Conservation (phyloP, 371 early-diverging fungal genomes). For the Furculomyces boomerangus region DNA sequence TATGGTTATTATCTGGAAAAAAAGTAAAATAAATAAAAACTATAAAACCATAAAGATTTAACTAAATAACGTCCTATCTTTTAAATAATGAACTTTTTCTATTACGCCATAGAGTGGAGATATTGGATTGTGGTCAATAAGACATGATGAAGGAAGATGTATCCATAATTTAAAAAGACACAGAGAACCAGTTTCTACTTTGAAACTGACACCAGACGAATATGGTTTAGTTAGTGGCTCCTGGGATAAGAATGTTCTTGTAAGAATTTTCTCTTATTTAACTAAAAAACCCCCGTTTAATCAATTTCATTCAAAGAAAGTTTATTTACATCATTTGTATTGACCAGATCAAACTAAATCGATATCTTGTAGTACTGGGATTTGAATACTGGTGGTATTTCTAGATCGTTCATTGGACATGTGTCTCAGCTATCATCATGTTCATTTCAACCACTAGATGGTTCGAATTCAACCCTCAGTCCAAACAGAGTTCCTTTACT, state of each 20-base stretch:
- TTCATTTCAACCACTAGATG: constrained; percentile 42
- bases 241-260: constrained; percentile 70
- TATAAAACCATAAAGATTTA: too few relatives aligned
- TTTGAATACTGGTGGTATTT: constrained; percentile 54
- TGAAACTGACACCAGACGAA: constrained; percentile 59
- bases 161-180: constrained; percentile 63
- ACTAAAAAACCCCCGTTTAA: background rate
- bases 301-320: background rate
- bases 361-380: constrained; percentile 69
- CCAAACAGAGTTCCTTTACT: constrained; percentile 20
- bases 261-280: constrained; percentile 16
- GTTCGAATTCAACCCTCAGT: background rate
- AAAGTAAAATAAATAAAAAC: constrained; percentile 21
- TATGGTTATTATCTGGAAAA: constrained; percentile 68
- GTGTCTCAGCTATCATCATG: constrained; percentile 63
- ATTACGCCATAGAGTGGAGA: constrained; percentile 51
- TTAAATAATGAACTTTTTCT: too few relatives aligned
- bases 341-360: background rate
- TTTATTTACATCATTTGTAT: background rate
- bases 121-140: constrained; percentile 69
- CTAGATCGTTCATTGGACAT: constrained; percentile 50
- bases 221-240: constrained; percentile 67
- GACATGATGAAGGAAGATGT: constrained; percentile 86
- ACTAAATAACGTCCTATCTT: too few relatives aligned
- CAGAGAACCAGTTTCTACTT: constrained; percentile 60